A percentile compares a stretch with the other conserved stretches of the same genome.
phyloP scores from a whole-genome alignment of 441 rosid species.

The Francoa sonchifolia region DNA sequence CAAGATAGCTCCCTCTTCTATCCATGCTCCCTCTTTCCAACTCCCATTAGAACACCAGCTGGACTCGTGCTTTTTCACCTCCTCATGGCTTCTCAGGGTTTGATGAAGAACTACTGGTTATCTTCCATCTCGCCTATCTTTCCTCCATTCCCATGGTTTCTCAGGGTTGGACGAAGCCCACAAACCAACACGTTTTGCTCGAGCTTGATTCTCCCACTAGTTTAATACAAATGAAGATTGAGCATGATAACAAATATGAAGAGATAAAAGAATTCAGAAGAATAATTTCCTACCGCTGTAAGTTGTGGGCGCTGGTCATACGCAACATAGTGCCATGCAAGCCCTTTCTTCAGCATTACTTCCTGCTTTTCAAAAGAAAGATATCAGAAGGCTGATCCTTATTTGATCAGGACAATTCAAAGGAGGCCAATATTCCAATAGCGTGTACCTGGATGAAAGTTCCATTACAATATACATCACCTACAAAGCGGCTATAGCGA shows the following conservation, averaged over 20 bases:
- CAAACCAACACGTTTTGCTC: conserved; percentile 45
- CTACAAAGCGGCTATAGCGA: conserved; percentile 53
- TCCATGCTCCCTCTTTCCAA: no score
- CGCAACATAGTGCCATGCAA: conserved; percentile 67
- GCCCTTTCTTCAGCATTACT: conserved; percentile 62
- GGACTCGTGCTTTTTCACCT: no score
- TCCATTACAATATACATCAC: conserved; percentile 61
- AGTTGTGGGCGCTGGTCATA: conserved; percentile 49
- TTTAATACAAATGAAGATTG: neutral
- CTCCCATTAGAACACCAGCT: no score
- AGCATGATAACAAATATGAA: no score
- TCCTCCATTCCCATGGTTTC: conserved; percentile 79
- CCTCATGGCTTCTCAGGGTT: no score
- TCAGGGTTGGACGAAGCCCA: conserved; percentile 71
- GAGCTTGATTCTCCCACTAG: conserved; percentile 77
- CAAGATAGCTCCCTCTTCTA: no score
- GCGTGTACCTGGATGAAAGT: conserved; percentile 35
- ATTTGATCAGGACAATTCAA: no score
- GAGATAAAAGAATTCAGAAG: no score
- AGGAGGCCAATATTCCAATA: no score
- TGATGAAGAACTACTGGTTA: no score
- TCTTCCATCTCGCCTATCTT: conserved; percentile 34
- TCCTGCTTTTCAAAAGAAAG: conserved; percentile 31
- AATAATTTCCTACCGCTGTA: conserved; percentile 30
- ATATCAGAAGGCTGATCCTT: neutral